Conservation (phyloP, 148 eudicot genomes). For the Silene latifolia region DNA sequence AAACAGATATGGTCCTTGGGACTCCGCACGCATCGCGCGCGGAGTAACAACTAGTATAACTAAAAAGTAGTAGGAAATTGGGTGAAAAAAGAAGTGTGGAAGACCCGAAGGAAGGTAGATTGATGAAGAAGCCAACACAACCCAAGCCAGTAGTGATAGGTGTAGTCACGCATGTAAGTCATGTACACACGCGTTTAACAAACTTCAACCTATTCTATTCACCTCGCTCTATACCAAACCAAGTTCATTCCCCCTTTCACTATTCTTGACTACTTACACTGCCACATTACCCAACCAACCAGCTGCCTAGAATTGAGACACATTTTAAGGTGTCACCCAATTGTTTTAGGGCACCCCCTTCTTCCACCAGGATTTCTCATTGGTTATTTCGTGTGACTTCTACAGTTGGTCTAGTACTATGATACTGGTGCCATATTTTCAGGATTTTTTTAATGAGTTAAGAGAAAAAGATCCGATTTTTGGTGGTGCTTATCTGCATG, state of each 20-base stretch:
- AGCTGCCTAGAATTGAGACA: not conserved
- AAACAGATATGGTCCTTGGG: no score
- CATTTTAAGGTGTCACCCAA: conserved; percentile 5
- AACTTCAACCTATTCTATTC: not conserved
- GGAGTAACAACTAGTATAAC: no score
- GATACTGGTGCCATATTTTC: no score
- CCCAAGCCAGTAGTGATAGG: conserved; percentile 27
- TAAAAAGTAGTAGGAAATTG: no score
- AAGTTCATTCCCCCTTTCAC: conserved; percentile 1
- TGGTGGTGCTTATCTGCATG: no score
- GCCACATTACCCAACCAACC: conserved; percentile 15
- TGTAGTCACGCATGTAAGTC: conserved; percentile 40
- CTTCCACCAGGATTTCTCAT: conserved; percentile 12
- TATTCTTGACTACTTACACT: not conserved
- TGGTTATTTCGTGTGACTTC: conserved; percentile 15
- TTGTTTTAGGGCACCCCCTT: conserved; percentile 14
- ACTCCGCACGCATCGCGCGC: no score
- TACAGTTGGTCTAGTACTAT: not conserved
- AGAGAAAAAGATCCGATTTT: no score
- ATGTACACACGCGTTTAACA: conserved; percentile 36
- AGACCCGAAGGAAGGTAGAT: not conserved
- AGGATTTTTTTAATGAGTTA: no score
- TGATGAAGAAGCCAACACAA: not conserved
- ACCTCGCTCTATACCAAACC: no score
- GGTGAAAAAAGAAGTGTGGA: no score